Conservation (phyloP, 805 yeast genomes). For the Jamesozyma lodderae region DNA sequence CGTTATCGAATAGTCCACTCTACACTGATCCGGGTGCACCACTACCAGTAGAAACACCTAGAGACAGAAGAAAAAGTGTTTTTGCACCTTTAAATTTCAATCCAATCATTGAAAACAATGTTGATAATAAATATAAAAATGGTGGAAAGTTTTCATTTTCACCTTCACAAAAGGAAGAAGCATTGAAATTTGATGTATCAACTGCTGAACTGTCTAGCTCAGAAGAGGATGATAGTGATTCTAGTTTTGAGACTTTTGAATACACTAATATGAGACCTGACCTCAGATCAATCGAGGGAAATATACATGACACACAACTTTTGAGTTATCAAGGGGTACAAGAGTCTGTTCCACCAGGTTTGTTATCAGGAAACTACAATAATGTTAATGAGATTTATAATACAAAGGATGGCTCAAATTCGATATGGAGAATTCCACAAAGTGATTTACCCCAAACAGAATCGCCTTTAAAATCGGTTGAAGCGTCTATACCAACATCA, state of each 20-base stretch:
- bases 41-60: conserved; percentile 47
- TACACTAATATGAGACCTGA: conserved; percentile 14
- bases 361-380: conserved; percentile 5
- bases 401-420: conserved; percentile 16
- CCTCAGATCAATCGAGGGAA: conserved; percentile 13
- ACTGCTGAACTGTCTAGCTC: conserved; percentile 26
- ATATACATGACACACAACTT: conserved; percentile 13
- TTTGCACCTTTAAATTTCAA: conserved; percentile 79
- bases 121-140: conserved; percentile 76
- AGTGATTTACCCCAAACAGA: conserved; percentile 13
- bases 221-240: conserved; percentile 27
- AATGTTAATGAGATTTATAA: conserved; percentile 7
- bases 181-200: conserved; percentile 26
- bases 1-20: conserved; percentile 42
- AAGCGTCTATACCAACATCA: conserved; percentile 7
- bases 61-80: conserved; percentile 44
- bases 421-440: conserved; percentile 23
- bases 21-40: conserved; percentile 84
- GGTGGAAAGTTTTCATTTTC: conserved; percentile 77
- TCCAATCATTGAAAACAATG: conserved; percentile 63
- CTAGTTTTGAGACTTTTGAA: conserved; percentile 21
- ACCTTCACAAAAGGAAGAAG: conserved; percentile 25
- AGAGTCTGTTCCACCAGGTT: conserved; percentile 12
- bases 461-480: conserved; percentile 14
- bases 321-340: conserved; percentile 10